Percentiles rank a stretch among this genome's conserved stretches.
Evolutionary conservation across 176 grass and related monocot species (phyloP).

Genomic region (Areca catechu): DNA sequence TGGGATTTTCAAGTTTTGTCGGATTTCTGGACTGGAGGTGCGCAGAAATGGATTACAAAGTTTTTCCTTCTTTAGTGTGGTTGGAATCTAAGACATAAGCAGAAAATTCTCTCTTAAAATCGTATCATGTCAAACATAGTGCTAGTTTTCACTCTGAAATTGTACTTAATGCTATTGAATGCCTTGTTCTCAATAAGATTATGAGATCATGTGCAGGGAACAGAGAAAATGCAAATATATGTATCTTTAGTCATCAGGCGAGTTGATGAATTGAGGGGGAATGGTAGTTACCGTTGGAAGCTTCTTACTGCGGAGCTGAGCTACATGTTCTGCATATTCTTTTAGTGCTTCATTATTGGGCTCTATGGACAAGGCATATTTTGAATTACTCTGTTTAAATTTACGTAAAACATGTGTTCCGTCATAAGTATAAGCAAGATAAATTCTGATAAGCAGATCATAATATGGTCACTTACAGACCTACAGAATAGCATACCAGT

Average conservation of each 20-base stretch:
- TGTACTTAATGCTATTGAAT: too few species aligned
- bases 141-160: too few species aligned
- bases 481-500: conserved; percentile 33
- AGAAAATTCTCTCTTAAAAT: too few species aligned
- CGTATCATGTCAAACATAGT: too few species aligned
- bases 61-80: conserved; percentile 85
- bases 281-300: conserved; percentile 59
- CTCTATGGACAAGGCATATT: conserved; percentile 89
- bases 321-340: conserved; percentile 68
- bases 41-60: conserved; percentile 94
- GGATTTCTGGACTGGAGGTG: conserved; percentile 68
- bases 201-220: too few species aligned
- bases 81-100: conserved; percentile 48
- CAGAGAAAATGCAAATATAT: too few species aligned
- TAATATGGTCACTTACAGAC: not conserved
- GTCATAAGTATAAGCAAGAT: conserved; percentile 21
- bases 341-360: conserved; percentile 78
- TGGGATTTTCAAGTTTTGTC: conserved; percentile 59
- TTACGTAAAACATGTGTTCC: too few species aligned
- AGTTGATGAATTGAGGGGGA: not conserved
- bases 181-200: too few species aligned
- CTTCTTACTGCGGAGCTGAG: conserved; percentile 66
- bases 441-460: conserved; percentile 9
- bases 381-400: conserved; percentile 61
- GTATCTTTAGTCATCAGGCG: not conserved